A percentile compares a stretch with the other conserved stretches of the same genome.
phyloP scores from a whole-genome alignment of 768 basidiomycete species.

The Podaxis sp. region DNA sequence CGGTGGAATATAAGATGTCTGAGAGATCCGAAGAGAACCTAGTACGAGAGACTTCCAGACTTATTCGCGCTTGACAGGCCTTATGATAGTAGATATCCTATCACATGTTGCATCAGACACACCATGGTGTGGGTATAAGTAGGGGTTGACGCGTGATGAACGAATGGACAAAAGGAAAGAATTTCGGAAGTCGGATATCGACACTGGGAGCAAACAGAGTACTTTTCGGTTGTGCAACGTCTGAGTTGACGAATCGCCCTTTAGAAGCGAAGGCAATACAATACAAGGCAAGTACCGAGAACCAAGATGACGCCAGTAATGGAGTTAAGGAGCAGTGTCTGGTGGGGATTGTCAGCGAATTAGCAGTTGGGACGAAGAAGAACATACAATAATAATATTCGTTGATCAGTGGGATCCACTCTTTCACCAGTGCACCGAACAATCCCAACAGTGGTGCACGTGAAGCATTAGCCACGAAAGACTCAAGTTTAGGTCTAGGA shows the following conservation, averaged over 20 bases:
- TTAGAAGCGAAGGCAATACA: conserved; percentile 8
- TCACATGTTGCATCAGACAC: conserved; percentile 9
- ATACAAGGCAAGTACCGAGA: conserved; percentile 12
- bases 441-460: conserved; percentile 66
- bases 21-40: conserved; percentile 8
- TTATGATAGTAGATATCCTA: conserved; percentile 4
- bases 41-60: conserved; percentile 6
- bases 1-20: conserved; percentile 6
- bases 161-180: conserved; percentile 8
- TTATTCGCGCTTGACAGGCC: conserved; percentile 6
- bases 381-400: conserved; percentile 89
- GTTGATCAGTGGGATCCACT: conserved; percentile 88
- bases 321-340: conserved; percentile 43
- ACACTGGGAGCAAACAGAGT: conserved; percentile 6
- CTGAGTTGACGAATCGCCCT: conserved; percentile 2
- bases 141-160: conserved; percentile 9
- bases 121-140: conserved; percentile 4
- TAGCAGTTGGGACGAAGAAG: neutral
- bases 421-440: conserved; percentile 67
- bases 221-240: conserved; percentile 7
- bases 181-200: neutral
- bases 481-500: conserved; percentile 75
- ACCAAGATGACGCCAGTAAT: conserved; percentile 4
- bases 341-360: neutral
- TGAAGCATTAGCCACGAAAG: conserved; percentile 54